Base-by-base conservation (phyloP, 2,329 filamentous ascomycete genomes). In the Atkinsonella texensis region DNA sequence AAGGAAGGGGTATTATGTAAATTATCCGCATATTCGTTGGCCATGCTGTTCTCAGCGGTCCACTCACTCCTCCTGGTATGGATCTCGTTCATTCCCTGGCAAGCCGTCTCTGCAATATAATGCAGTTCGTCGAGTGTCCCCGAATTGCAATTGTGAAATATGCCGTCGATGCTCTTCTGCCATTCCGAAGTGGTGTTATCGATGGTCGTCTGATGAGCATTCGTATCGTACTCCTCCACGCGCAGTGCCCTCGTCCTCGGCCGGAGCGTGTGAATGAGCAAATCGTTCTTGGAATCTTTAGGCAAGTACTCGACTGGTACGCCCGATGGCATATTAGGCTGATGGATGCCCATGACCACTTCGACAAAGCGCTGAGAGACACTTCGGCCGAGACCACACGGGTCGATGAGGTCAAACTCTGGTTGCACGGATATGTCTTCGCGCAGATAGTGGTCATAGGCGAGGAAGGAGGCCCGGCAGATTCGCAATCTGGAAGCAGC, bases 331-430 rank as follows among this genome's bases (percentile, higher is more conserved):
- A 59, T 57, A 20, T 59, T 55, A 15, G 70, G 69, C 53, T 74
- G 72, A 45, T 59, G 55, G 35, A 70, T 58, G 31, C 72, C 72
- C 53, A 60, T 65, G 35, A 66, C 67, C 4, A 74, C 69, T 55
- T 74, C 72, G 50, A 74, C 70, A 53, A 74, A 74, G 47, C 72
- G 71, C 58, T 73, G 69, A 20, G 70, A 69, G 18, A 74, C 51
- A 51, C 61, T 64, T 41, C 72, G 66, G 11, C 63, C 63, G 23
- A 71, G 63, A 2, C 67, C 65, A 49, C 68, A 67, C 7, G 72
- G 72, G 54, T 75, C 72, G 28, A 59, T 55, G 39, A 71, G 57
- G 57, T 74, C 72, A 50, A 72, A 71, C 3, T 63, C 63, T 9
- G 53, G 53, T 33, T 52, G 53, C 7, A 51, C 52, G 4, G 58